These are phyloP conservation scores for Chlamydomonas reinhardtii DNA, from an alignment of 163 green algal species.

Conservation along the genomic window DNA sequence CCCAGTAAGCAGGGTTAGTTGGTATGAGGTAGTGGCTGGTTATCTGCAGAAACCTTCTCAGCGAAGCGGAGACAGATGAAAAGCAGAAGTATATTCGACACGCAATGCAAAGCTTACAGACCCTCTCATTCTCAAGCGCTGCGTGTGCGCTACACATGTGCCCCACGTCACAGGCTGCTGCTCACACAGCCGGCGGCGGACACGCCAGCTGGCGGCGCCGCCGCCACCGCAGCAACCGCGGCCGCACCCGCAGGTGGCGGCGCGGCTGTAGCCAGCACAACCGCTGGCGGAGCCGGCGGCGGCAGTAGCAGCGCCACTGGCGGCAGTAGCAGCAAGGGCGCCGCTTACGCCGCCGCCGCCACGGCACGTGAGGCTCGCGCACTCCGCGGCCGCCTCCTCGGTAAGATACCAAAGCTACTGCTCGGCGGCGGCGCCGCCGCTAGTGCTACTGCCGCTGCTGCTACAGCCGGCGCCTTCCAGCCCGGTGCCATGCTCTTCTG, in stretches of 20 bases:
- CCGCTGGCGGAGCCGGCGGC: not conserved
- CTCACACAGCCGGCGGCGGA: not conserved
- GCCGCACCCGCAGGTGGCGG: not conserved
- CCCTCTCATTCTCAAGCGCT: no score
- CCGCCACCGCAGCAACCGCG: not conserved
- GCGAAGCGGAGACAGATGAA: no score
- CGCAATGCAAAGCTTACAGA: no score
- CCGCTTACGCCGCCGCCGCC: slow-evolving; percentile 25
- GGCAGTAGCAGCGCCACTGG: no score
- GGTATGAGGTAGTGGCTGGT: no score
- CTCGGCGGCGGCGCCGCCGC: not conserved
- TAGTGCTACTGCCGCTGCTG: not conserved
- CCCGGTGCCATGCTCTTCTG: slow-evolving; percentile 25
- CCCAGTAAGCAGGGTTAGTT: no score
- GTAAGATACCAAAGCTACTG: slow-evolving; percentile 13
- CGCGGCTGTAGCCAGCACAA: not conserved
- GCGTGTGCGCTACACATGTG: not conserved
- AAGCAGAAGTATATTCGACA: no score
- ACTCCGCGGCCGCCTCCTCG: slow-evolving; percentile 1
- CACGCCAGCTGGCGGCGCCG: not conserved
- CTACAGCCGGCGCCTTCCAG: slow-evolving; percentile 3
- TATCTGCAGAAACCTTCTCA: no score
- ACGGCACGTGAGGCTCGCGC: slow-evolving; percentile 26
- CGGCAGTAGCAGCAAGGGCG: slow-evolving; percentile 15
- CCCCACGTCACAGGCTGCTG: not conserved